Conservation (phyloP, 108 stramenopile genomes). For the Cyclostephanos invisitatus region DNA sequence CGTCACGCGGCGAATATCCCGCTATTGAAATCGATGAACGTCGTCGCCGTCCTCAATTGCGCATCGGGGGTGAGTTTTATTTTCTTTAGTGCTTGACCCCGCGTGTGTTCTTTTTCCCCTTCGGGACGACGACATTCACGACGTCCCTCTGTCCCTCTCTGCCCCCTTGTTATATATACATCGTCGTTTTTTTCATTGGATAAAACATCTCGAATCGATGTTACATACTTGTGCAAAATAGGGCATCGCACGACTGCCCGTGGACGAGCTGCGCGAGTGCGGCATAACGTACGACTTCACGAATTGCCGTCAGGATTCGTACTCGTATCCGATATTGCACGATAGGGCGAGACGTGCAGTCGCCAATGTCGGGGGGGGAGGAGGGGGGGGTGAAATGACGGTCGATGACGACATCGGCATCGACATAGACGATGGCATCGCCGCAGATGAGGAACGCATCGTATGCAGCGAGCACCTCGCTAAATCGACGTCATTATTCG, state of each 20-base stretch:
- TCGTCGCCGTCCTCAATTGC: slow-evolving; percentile 77
- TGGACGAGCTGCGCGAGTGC: slow-evolving; percentile 61
- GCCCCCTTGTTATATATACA: too few relatives aligned
- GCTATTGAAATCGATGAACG: slow-evolving; percentile 51
- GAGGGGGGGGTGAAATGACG: not conserved
- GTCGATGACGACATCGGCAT: slow-evolving; percentile 6
- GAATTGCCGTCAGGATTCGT: slow-evolving; percentile 68
- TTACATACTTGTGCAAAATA: too few relatives aligned
- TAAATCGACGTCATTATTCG: slow-evolving; percentile 61
- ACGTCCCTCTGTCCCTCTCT: too few relatives aligned
- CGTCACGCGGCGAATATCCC: slow-evolving; percentile 67
- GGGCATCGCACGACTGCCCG: slow-evolving; percentile 66
- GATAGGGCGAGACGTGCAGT: slow-evolving; percentile 25
- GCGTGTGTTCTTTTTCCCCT: not conserved
- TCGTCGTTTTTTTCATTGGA: too few relatives aligned
- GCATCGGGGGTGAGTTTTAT: slow-evolving; percentile 51
- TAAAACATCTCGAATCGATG: too few relatives aligned
- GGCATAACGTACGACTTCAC: slow-evolving; percentile 75
- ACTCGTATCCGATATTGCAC: slow-evolving; percentile 71
- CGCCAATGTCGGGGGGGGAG: not conserved
- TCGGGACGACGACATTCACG: too few relatives aligned
- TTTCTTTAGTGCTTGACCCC: not conserved
- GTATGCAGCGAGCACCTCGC: slow-evolving; percentile 59
- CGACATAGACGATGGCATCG: too few relatives aligned
- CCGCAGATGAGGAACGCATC: slow-evolving; percentile 15